Evolutionary conservation across 2,329 filamentous ascomycete species (phyloP).

Genomic region (Macrophomina phaseolina): DNA sequence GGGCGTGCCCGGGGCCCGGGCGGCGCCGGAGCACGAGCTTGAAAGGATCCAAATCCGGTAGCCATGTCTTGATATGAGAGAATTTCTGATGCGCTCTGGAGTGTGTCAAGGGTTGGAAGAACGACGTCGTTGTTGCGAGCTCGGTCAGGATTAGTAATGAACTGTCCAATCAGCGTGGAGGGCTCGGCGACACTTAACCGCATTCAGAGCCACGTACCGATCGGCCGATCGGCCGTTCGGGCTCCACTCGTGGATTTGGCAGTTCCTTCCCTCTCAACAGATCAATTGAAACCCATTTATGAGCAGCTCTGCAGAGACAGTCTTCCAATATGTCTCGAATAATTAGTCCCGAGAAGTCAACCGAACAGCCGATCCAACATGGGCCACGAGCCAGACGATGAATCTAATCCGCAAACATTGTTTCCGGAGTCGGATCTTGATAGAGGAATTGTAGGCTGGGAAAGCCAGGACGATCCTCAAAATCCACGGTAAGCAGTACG

Average conservation of each 20-base stretch:
- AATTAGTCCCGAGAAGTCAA: background rate
- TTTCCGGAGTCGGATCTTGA: slow-evolving; percentile 43
- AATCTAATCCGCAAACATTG: slow-evolving; percentile 31
- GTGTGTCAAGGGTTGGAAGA: no score
- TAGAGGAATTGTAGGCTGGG: slow-evolving; percentile 44
- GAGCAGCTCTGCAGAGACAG: no score
- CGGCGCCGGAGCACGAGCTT: background rate
- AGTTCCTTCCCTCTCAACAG: background rate
- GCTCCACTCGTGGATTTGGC: no score
- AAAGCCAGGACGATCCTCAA: slow-evolving; percentile 39
- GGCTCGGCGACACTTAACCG: background rate
- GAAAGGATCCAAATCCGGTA: background rate
- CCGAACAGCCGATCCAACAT: background rate
- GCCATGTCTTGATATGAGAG: background rate
- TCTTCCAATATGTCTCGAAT: background rate
- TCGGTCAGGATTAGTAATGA: no score
- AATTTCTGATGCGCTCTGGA: background rate
- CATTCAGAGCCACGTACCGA: background rate
- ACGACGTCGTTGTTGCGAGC: no score
- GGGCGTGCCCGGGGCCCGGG: background rate
- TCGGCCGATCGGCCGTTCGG: slow-evolving; percentile 24
- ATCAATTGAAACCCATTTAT: no score
- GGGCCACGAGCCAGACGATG: slow-evolving; percentile 23
- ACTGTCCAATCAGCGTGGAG: no score
- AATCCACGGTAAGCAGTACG: slow-evolving; percentile 35